These are phyloP conservation scores for Tympanopsis confertula DNA, from an alignment of 2,329 filamentous ascomycete species.

Conservation along the genomic window DNA sequence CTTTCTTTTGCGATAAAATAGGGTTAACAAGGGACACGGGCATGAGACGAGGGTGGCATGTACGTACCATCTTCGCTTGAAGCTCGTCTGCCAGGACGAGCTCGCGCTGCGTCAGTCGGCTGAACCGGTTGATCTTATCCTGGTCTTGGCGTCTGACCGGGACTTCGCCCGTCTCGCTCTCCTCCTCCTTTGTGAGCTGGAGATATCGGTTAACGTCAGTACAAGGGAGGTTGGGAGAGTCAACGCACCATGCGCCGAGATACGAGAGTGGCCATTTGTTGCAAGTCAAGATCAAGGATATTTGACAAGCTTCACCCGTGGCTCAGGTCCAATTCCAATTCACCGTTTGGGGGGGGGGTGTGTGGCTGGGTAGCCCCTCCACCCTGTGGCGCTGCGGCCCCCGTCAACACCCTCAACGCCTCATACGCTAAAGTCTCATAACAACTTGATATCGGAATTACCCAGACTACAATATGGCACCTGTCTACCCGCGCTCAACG, in stretches of 20 bases:
- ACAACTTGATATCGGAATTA: too few species aligned
- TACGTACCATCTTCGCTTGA: not conserved
- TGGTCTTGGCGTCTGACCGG: not conserved
- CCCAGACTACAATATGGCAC: too few species aligned
- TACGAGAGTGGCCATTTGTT: not conserved
- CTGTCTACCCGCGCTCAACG: not conserved
- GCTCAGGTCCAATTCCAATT: not conserved
- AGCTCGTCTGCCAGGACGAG: not conserved
- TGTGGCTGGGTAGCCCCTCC: too few species aligned
- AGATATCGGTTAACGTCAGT: not conserved
- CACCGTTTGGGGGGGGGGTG: too few species aligned
- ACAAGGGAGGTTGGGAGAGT: not conserved
- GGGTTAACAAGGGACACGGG: not conserved
- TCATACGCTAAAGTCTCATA: too few species aligned
- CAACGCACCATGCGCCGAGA: not conserved
- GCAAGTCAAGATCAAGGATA: not conserved
- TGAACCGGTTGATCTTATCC: not conserved
- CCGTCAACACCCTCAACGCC: not conserved
- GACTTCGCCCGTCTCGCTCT: not conserved
- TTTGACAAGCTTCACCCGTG: not conserved
- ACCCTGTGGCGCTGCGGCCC: not conserved
- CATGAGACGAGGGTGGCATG: not conserved
- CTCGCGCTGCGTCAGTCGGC: not conserved
- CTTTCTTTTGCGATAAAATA: not conserved
- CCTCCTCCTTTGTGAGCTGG: not conserved